Base-by-base conservation (phyloP, 176 grass and related monocot species). In the Carex myosuroides region DNA sequence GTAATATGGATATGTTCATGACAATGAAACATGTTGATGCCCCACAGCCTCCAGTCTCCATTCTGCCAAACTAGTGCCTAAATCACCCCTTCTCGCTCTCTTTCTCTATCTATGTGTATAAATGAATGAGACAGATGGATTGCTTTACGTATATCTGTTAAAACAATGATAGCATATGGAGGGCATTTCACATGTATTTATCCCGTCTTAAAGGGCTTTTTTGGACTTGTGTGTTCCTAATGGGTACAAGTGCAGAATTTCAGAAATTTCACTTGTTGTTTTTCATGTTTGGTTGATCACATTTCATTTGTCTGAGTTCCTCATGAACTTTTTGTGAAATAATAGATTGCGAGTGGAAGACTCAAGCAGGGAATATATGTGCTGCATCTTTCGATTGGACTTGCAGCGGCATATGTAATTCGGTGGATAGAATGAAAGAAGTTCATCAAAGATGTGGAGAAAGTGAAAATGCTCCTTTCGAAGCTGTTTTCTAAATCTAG, bases 341-440 rank as follows among this genome's bases (percentile, higher is more conserved):
- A 33, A 39, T 85, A 96, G 91, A 97, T 90, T 97, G 94, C 1
- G 89, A 97, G 79, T 97, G 94, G 94, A 97, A 97, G 84, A 89
- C 91, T 80, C 94, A 93, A 71, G 89, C 91, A 1, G 94, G 94
- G 14, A 93, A 86, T 80, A 91, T 88, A 33, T 97, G 94, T 0
- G 94, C 91, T 0, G 94, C 89, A 0, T 93, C 94, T 10, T 97
- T 97, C 48, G 94, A 97, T 56, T 97, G 94, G 94, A 89, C 86
- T 86, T 97, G 94, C 84, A 97, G 94, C 3, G 94, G 94, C 41
- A 97, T 97, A 79, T 97, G 94, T 64, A 88, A 97, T 85, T 89
- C 94, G 0, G 91, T 88, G 56, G 87, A 93, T 80, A 91, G 89
- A 79, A 97, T 97, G 21, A 83, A 66, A 84, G 88, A 87, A 72